These are phyloP conservation scores for Mycena belliarum DNA, from an alignment of 768 basidiomycete species.

Conservation along the genomic window DNA sequence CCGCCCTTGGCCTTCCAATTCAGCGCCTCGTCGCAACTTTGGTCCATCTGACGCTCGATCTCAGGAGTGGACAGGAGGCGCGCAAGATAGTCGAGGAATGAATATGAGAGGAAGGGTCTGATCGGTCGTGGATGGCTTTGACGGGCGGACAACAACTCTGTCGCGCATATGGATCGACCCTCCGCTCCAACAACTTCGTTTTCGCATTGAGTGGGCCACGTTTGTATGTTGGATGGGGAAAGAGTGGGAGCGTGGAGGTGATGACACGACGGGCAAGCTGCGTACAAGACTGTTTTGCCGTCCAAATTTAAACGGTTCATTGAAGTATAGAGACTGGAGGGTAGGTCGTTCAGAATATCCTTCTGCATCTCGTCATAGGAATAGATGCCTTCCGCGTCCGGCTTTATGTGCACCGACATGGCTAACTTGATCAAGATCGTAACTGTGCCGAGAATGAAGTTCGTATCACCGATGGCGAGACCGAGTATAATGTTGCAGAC, in stretches of 20 bases:
- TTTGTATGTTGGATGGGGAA: neutral
- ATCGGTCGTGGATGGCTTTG: constrained; percentile 10
- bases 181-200: neutral
- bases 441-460: constrained; percentile 4
- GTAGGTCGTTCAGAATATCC: constrained; percentile 10
- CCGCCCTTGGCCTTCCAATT: neutral
- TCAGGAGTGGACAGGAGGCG: constrained; percentile 13
- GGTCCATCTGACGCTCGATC: neutral
- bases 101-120: constrained; percentile 14
- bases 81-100: constrained; percentile 26
- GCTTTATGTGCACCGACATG: neutral
- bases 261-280: constrained; percentile 17
- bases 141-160: neutral
- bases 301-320: constrained; percentile 9
- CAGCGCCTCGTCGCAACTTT: constrained; percentile 4
- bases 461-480: neutral
- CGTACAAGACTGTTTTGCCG: constrained; percentile 7
- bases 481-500: constrained; percentile 12
- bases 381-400: neutral
- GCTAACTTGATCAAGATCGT: neutral
- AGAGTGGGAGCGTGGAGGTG: constrained; percentile 3
- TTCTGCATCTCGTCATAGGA: constrained; percentile 2
- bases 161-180: neutral
- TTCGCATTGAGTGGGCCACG: neutral
- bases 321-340: constrained; percentile 1